Evolutionary conservation across 805 yeast genomes (phyloP).

Genomic region (Pichia pseudocactophila): DNA sequence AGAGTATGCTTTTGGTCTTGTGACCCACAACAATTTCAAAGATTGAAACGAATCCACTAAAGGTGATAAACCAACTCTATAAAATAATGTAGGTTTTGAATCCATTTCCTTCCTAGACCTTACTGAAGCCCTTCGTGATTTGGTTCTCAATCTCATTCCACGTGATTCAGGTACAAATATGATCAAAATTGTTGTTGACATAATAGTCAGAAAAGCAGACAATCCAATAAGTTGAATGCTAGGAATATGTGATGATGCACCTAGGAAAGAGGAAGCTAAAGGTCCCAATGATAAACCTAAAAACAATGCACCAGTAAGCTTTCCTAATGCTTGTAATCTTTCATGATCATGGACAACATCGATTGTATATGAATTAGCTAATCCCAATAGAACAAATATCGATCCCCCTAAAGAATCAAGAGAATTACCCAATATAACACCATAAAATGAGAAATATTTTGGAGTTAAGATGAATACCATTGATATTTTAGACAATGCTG

Average conservation of each 20-base stretch:
- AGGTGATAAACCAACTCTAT: slow-evolving; percentile 8
- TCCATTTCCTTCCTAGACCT: slow-evolving; percentile 1
- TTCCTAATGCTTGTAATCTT: slow-evolving; percentile 51
- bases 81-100: slow-evolving; percentile 2
- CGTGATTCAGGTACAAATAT: slow-evolving; percentile 56
- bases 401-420: slow-evolving; percentile 58
- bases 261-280: slow-evolving; percentile 36
- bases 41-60: slow-evolving; percentile 11
- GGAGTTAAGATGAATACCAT: slow-evolving; percentile 19
- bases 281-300: slow-evolving; percentile 63
- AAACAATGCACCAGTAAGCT: slow-evolving; percentile 49
- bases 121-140: slow-evolving; percentile 34
- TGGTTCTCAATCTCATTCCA: slow-evolving; percentile 41
- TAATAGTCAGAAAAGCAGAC: slow-evolving; percentile 22
- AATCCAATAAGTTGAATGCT: slow-evolving; percentile 26
- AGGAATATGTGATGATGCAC: slow-evolving; percentile 18
- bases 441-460: slow-evolving; percentile 24
- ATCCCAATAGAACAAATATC: slow-evolving; percentile 41
- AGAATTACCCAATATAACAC: slow-evolving; percentile 36
- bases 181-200: slow-evolving; percentile 29
- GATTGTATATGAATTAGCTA: slow-evolving; percentile 60
- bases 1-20: slow-evolving; percentile 20
- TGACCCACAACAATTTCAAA: slow-evolving; percentile 45
- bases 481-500: slow-evolving; percentile 12
- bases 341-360: slow-evolving; percentile 61